Percentiles rank a stretch among this genome's conserved stretches.
Conservation (phyloP, 208 protist species). For the Trypanosoma mega region DNA sequence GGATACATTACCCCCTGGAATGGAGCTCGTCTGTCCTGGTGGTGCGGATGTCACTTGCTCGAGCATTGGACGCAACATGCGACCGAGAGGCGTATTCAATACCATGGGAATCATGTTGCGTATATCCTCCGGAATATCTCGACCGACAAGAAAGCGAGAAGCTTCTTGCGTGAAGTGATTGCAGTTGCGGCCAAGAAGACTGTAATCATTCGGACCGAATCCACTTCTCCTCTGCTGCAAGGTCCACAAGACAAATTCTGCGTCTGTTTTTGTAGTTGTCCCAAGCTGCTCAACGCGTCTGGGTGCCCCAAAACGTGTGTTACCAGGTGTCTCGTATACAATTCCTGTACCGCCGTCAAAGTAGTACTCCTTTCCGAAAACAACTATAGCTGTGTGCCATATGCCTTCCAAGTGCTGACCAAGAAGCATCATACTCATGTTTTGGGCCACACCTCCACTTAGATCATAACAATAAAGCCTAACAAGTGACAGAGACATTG, state of each 20-base stretch:
- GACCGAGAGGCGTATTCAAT: conserved; percentile 74
- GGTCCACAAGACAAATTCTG: conserved; percentile 62
- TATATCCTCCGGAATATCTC: conserved; percentile 68
- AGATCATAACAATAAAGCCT: conserved; percentile 94
- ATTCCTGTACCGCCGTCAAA: conserved; percentile 91
- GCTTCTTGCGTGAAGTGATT: conserved; percentile 93
- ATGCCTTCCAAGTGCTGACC: conserved; percentile 91
- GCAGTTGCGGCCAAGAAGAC: conserved; percentile 91
- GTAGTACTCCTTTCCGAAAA: conserved; percentile 91
- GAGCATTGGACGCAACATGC: conserved; percentile 77
- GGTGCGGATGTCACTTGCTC: conserved; percentile 56
- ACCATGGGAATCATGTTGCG: conserved; percentile 73
- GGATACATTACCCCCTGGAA: neutral
- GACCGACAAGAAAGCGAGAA: conserved; percentile 59
- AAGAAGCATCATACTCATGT: conserved; percentile 67
- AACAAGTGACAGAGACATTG: conserved; percentile 32
- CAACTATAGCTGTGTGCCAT: conserved; percentile 94
- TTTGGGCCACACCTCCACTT: conserved; percentile 84
- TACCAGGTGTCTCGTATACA: conserved; percentile 42
- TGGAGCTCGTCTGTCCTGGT: neutral
- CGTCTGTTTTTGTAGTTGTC: conserved; percentile 48
- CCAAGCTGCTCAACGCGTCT: conserved; percentile 59
- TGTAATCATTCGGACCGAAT: conserved; percentile 85
- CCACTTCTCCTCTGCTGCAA: conserved; percentile 20
- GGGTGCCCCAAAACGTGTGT: conserved; percentile 83